Percentiles rank a stretch among this genome's conserved stretches.
Evolutionary conservation across 371 early-diverging fungal species (phyloP).

Genomic region (Actinomortierella ambigua): DNA sequence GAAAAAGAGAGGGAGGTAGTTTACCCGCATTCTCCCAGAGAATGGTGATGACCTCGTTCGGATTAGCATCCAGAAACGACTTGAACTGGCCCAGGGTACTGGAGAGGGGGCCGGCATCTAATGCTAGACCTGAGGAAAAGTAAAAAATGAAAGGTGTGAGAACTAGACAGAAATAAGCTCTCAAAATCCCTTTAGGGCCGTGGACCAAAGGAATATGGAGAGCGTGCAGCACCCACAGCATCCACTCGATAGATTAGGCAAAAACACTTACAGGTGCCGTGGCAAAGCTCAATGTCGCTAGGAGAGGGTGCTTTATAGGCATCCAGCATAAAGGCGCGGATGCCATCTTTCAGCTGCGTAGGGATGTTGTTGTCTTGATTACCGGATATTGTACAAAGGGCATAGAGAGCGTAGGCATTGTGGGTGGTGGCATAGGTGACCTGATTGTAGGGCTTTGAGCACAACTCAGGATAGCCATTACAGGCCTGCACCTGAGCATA

Average conservation of each 20-base stretch:
- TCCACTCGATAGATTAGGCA: too few species aligned
- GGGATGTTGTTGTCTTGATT: conserved; percentile 68
- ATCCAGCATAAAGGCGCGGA: conserved; percentile 76
- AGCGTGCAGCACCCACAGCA: too few species aligned
- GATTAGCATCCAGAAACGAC: conserved; percentile 63
- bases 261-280: conserved; percentile 59
- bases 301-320: conserved; percentile 45
- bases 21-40: conserved; percentile 69
- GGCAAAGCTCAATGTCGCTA: conserved; percentile 68
- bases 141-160: too few species aligned
- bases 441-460: conserved; percentile 59
- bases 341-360: conserved; percentile 71
- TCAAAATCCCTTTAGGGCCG: too few species aligned
- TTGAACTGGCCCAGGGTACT: conserved; percentile 55
- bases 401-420: conserved; percentile 70
- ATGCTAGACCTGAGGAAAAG: conserved; percentile 43
- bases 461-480: conserved; percentile 75
- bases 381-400: conserved; percentile 53
- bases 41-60: conserved; percentile 73
- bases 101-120: conserved; percentile 63
- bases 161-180: too few species aligned
- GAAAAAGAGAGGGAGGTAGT: conserved; percentile 55
- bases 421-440: conserved; percentile 73
- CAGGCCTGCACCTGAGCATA: conserved; percentile 54
- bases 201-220: too few species aligned